These are phyloP conservation scores for Phlegmacium glaucopus DNA, from an alignment of 768 basidiomycete species.

Conservation along the genomic window DNA sequence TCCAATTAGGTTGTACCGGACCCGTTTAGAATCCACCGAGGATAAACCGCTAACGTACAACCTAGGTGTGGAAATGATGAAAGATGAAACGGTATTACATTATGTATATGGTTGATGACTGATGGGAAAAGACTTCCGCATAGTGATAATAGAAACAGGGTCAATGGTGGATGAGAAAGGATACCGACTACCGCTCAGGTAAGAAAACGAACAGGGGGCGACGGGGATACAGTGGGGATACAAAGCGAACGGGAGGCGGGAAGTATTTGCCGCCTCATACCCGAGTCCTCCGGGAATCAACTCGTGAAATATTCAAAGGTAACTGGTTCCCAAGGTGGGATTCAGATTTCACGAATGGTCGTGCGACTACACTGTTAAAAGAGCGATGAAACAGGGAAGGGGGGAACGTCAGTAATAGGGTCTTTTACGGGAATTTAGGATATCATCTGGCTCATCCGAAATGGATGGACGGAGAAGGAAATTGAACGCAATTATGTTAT, in stretches of 20 bases:
- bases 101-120: too few species aligned
- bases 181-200: background rate
- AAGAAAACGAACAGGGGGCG: background rate
- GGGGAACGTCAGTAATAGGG: conserved; percentile 5
- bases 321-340: conserved; percentile 56
- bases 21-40: too few species aligned
- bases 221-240: conserved; percentile 14
- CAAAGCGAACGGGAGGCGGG: background rate
- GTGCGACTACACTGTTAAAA: conserved; percentile 20
- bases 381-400: conserved; percentile 4
- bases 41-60: too few species aligned
- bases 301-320: conserved; percentile 48
- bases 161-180: conserved; percentile 2
- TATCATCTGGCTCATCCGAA: background rate
- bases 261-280: background rate
- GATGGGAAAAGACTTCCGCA: background rate
- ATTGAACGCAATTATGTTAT: conserved; percentile 5
- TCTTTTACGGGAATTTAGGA: background rate
- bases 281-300: conserved; percentile 13
- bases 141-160: conserved; percentile 5
- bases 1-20: too few species aligned
- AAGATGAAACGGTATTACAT: too few species aligned
- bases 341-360: conserved; percentile 55
- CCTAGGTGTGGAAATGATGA: too few species aligned
- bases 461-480: conserved; percentile 7